phyloP scores from a whole-genome alignment of 257 asterid genomes.

The Dorcoceras hygrometricum region DNA sequence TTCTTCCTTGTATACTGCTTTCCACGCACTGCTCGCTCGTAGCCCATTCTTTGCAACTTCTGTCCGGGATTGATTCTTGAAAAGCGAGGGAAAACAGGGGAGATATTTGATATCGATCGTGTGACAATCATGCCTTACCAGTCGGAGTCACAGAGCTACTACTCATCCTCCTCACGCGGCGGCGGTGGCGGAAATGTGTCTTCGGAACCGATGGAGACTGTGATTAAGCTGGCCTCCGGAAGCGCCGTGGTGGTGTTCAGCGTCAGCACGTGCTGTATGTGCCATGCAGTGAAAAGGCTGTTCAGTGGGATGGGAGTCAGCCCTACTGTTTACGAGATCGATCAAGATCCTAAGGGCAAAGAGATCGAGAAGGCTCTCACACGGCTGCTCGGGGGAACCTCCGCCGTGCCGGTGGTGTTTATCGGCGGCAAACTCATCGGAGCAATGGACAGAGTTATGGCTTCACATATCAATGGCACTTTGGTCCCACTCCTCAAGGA shows the following conservation, averaged over 20 bases:
- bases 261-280: background rate
- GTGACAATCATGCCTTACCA: background rate
- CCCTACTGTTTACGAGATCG: background rate
- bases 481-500: slow-evolving; percentile 7
- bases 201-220: background rate
- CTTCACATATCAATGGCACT: background rate
- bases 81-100: too few relatives aligned
- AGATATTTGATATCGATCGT: too few relatives aligned
- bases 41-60: too few relatives aligned
- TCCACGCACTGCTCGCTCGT: too few relatives aligned
- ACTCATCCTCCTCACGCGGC: background rate
- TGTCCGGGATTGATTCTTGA: too few relatives aligned
- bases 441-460: slow-evolving; percentile 1
- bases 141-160: background rate
- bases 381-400: background rate
- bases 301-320: slow-evolving; percentile 4
- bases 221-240: background rate
- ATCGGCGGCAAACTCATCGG: slow-evolving; percentile 11
- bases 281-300: background rate
- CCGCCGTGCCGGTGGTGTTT: background rate
- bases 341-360: background rate
- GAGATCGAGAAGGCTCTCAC: background rate
- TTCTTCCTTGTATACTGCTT: too few relatives aligned
- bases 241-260: slow-evolving; percentile 11
- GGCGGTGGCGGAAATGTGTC: background rate